Percentiles rank a stretch among this genome's conserved stretches.
Evolutionary conservation across 768 basidiomycete genomes (phyloP).

Genomic region (Pleurotus eryngii): DNA sequence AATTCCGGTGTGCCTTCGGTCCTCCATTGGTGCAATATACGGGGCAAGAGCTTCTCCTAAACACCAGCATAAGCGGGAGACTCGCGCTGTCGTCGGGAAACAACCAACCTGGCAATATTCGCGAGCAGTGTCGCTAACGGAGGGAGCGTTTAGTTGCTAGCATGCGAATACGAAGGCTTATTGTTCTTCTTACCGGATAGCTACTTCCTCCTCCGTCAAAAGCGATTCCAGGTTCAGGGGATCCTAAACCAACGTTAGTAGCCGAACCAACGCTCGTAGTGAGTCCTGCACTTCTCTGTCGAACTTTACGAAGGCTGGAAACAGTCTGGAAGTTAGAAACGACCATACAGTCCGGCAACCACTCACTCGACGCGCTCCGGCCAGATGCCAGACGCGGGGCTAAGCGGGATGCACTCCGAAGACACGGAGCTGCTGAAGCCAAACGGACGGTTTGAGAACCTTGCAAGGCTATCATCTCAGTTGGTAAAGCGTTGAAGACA

Average conservation of each 20-base stretch:
- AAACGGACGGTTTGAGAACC: conserved; percentile 2
- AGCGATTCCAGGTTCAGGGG: conserved; percentile 76
- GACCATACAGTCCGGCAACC: too few species aligned
- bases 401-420: background rate
- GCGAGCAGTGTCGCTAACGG: conserved; percentile 67
- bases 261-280: background rate
- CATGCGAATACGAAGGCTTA: too few species aligned
- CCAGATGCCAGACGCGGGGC: background rate
- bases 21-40: conserved; percentile 84
- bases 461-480: background rate
- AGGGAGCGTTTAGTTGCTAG: too few species aligned
- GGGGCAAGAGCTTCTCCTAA: conserved; percentile 83
- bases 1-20: conserved; percentile 62
- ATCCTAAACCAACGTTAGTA: conserved; percentile 50
- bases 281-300: conserved; percentile 11
- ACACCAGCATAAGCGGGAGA: background rate
- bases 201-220: conserved; percentile 86
- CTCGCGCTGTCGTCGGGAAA: too few species aligned
- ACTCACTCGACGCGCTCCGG: background rate
- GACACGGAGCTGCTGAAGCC: background rate
- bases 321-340: background rate
- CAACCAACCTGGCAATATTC: conserved; percentile 72
- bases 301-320: conserved; percentile 7
- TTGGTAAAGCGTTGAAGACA: background rate
- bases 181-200: conserved; percentile 62